Percentiles rank a stretch among this genome's conserved stretches.
Conservation (phyloP, 1,284 basidiomycete species). For the Leccinum insolens region DNA sequence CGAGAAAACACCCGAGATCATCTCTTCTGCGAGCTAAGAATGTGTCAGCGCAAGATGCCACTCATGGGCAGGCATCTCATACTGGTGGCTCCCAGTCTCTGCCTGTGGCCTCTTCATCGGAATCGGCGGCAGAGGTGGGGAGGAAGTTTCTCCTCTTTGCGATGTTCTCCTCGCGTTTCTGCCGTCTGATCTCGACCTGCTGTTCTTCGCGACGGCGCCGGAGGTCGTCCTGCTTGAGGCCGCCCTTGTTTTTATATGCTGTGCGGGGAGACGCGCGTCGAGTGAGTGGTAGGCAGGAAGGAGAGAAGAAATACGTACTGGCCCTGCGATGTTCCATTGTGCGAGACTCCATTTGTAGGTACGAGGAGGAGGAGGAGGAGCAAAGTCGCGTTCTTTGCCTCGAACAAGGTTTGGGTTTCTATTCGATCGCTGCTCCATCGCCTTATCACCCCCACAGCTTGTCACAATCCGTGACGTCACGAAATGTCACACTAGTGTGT, state of each 20-base stretch:
- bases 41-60: slow-evolving; percentile 9
- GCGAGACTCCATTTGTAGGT: slow-evolving; percentile 49
- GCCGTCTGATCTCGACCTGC: slow-evolving; percentile 95
- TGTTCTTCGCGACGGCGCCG: slow-evolving; percentile 95
- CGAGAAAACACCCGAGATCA: slow-evolving; percentile 94
- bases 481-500: slow-evolving; percentile 5
- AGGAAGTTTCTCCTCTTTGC: slow-evolving; percentile 94
- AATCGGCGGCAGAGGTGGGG: slow-evolving; percentile 72
- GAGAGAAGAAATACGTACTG: slow-evolving; percentile 44
- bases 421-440: slow-evolving; percentile 11
- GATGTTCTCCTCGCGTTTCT: slow-evolving; percentile 97
- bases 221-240: slow-evolving; percentile 84
- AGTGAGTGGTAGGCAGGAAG: not conserved
- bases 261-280: slow-evolving; percentile 20
- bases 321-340: slow-evolving; percentile 69
- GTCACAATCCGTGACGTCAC: slow-evolving; percentile 33
- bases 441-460: slow-evolving; percentile 30
- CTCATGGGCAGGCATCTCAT: slow-evolving; percentile 30
- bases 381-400: slow-evolving; percentile 24
- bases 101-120: slow-evolving; percentile 81
- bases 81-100: slow-evolving; percentile 79
- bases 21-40: slow-evolving; percentile 80
- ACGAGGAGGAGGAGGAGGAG: slow-evolving; percentile 12
- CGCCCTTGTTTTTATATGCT: slow-evolving; percentile 81
- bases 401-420: slow-evolving; percentile 9